Conservation (phyloP, 257 asterid genomes). For the Solanum lycopersicoides region DNA sequence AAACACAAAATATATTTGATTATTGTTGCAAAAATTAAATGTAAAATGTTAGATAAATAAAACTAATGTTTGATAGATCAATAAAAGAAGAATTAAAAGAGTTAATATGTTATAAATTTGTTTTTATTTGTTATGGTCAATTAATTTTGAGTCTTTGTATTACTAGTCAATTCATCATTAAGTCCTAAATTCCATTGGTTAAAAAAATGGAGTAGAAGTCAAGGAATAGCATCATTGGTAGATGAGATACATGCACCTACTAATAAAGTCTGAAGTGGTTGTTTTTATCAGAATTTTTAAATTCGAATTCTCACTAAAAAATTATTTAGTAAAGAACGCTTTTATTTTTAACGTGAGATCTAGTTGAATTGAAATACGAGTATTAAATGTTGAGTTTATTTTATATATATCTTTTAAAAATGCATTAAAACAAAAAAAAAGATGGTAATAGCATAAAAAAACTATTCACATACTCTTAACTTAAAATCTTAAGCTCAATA, state of each 20-base stretch:
- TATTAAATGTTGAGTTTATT: no score
- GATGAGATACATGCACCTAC: background rate
- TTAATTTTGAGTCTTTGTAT: background rate
- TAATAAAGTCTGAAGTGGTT: background rate
- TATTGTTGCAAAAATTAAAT: background rate
- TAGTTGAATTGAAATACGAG: no score
- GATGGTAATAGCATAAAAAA: background rate
- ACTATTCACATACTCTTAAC: background rate
- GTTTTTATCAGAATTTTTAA: background rate
- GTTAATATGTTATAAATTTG: background rate
- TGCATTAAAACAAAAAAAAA: background rate
- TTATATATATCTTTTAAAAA: no score
- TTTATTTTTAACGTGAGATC: background rate
- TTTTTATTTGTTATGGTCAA: background rate
- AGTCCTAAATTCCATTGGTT: background rate
- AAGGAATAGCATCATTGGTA: background rate
- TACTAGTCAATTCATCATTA: background rate
- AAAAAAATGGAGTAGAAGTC: background rate
- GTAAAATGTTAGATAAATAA: background rate
- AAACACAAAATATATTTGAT: no score
- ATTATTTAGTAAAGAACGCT: rapidly evolving
- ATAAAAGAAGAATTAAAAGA: background rate
- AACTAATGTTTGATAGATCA: background rate
- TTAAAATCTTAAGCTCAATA: no score
- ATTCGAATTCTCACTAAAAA: no score